A percentile compares a stretch with the other conserved stretches of the same genome.
Evolutionary conservation across 2,329 filamentous ascomycete species (phyloP).

Genomic region (Fusarium kyushuense): DNA sequence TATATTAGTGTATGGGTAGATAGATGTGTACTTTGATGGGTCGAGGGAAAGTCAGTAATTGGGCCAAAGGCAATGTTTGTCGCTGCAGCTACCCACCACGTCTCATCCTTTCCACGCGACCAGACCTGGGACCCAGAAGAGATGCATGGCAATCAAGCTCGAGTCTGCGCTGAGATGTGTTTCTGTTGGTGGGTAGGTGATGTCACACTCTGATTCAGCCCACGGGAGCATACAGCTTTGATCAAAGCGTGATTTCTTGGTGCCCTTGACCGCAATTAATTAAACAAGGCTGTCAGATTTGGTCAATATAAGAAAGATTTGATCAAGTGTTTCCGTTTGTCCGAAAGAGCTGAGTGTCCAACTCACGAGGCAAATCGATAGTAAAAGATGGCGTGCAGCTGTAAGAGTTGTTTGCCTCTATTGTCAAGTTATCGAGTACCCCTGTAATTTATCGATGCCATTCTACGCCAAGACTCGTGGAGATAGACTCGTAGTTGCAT

Average conservation of each 20-base stretch:
- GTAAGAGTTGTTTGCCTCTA: not conserved
- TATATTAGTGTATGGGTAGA: not conserved
- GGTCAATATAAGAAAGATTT: not conserved
- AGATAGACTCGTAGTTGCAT: conserved; percentile 3
- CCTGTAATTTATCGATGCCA: not conserved
- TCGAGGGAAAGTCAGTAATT: not conserved
- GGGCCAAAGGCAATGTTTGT: conserved; percentile 15
- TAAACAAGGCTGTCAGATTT: not conserved
- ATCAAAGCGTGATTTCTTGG: not conserved
- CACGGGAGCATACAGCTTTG: conserved; percentile 21
- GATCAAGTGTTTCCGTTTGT: not conserved
- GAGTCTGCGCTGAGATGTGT: conserved; percentile 23
- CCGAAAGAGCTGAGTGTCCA: not conserved
- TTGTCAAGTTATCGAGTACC: not conserved
- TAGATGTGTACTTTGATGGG: not conserved
- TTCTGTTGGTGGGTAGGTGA: not conserved
- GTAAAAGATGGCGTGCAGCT: not conserved
- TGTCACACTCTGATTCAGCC: conserved; percentile 13
- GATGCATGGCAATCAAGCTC: conserved; percentile 11
- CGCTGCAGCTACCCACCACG: conserved; percentile 25
- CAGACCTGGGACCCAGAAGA: not conserved
- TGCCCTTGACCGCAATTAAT: conserved; percentile 10
- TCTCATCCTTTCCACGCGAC: conserved; percentile 11
- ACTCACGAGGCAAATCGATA: not conserved
- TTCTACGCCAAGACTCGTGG: not conserved